A percentile compares a stretch with the other conserved stretches of the same genome.
Evolutionary conservation across 2,329 filamentous ascomycete species (phyloP).

Genomic region (Fusarium udum): DNA sequence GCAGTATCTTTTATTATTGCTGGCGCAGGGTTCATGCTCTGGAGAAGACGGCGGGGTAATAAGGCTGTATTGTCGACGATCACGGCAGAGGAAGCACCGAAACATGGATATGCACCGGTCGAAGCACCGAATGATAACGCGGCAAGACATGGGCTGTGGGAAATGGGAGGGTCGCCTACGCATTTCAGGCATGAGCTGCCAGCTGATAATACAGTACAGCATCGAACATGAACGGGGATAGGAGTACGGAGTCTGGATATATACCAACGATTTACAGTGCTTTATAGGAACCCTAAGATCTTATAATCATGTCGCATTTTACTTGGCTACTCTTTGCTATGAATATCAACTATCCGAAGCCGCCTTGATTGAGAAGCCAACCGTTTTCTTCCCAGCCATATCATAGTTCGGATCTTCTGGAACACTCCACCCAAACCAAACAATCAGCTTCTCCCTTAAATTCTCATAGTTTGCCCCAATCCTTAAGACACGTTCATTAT

Average conservation of each 20-base stretch:
- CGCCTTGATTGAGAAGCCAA: neutral
- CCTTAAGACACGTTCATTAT: neutral
- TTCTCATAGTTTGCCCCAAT: neutral
- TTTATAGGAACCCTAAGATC: fast-evolving
- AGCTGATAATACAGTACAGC: neutral
- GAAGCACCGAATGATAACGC: neutral
- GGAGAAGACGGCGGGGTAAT: neutral
- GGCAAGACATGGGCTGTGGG: neutral
- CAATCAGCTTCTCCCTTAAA: neutral
- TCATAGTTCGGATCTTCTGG: neutral
- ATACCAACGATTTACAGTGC: neutral
- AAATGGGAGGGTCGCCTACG: neutral
- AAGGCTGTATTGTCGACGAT: fast-evolving
- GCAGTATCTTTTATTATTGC: neutral
- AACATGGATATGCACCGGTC: neutral
- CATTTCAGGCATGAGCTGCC: neutral
- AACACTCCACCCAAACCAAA: neutral
- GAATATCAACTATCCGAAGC: fast-evolving
- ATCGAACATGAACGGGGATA: neutral
- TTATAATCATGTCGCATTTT: neutral
- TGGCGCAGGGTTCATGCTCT: neutral
- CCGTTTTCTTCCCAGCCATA: neutral
- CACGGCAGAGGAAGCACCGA: neutral
- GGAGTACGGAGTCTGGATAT: neutral
- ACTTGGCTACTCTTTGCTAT: fast-evolving